These are phyloP conservation scores for Phlebiopsis flavidoalba DNA, from an alignment of 768 basidiomycete species.

Conservation along the genomic window DNA sequence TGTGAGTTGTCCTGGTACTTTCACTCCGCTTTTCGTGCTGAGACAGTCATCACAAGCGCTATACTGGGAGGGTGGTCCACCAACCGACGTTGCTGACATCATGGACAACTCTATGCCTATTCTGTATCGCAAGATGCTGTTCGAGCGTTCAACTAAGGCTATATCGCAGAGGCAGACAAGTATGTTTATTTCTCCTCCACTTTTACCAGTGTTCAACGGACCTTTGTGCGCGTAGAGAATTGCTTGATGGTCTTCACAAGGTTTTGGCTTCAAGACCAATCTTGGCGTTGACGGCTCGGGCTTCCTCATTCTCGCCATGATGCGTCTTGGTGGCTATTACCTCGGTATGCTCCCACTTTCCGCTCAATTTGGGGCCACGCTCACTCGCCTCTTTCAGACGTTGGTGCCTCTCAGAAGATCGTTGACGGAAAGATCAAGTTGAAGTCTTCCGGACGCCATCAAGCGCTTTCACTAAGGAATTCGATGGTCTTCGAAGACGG, in stretches of 20 bases:
- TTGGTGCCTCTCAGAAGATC: slow-evolving; percentile 39
- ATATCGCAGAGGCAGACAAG: slow-evolving; percentile 33
- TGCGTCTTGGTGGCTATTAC: slow-evolving; percentile 33
- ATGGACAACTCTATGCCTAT: slow-evolving; percentile 46
- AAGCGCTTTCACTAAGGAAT: slow-evolving; percentile 21
- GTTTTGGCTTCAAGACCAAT: slow-evolving; percentile 33
- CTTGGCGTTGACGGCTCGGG: slow-evolving; percentile 36
- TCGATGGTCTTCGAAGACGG: slow-evolving; percentile 20
- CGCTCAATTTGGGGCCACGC: neutral
- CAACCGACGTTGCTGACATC: slow-evolving; percentile 50
- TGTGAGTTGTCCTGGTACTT: no score
- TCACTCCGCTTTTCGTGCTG: no score
- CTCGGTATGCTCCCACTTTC: slow-evolving; percentile 26
- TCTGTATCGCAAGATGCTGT: slow-evolving; percentile 24
- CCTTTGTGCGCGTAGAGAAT: slow-evolving; percentile 21
- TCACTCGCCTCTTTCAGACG: slow-evolving; percentile 8
- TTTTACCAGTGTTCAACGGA: neutral
- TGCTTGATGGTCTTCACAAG: slow-evolving; percentile 32
- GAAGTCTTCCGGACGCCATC: slow-evolving; percentile 37
- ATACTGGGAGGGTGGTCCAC: slow-evolving; percentile 42
- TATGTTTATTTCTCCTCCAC: neutral
- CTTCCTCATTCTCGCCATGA: slow-evolving; percentile 21
- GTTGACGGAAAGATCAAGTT: slow-evolving; percentile 47
- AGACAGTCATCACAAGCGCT: no score
- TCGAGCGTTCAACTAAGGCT: slow-evolving; percentile 25